A percentile compares a stretch with the other conserved stretches of the same genome.
These are phyloP conservation scores for Solanum neorickii DNA, from an alignment of 257 asterid genomes.

Conservation along the genomic window DNA sequence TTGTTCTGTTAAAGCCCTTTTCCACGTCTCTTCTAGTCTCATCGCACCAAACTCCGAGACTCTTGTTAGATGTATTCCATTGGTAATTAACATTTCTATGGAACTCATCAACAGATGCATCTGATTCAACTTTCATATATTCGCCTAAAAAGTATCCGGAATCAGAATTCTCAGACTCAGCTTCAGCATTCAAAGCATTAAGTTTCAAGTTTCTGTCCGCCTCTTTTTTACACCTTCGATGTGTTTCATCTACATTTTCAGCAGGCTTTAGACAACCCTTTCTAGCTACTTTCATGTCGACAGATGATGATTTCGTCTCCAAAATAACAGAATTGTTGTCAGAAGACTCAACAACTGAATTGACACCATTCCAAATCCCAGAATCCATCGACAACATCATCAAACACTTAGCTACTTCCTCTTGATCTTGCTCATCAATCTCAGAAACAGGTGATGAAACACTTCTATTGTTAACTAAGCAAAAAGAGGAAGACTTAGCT, in stretches of 20 bases:
- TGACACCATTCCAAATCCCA: conserved; percentile 39
- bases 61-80: conserved; percentile 5
- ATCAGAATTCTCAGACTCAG: conserved; percentile 53
- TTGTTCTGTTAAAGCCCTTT: conserved; percentile 14
- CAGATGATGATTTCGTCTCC: conserved; percentile 71
- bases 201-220: conserved; percentile 21
- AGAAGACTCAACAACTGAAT: conserved; percentile 78
- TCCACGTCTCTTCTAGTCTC: conserved; percentile 18
- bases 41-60: conserved; percentile 13
- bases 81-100: conserved; percentile 13
- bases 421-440: conserved; percentile 67
- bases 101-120: conserved; percentile 44
- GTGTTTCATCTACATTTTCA: conserved; percentile 7
- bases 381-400: conserved; percentile 81
- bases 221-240: conserved; percentile 6
- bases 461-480: conserved; percentile 21
- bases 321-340: conserved; percentile 71
- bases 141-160: conserved; percentile 86
- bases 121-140: conserved; percentile 58
- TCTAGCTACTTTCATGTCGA: conserved; percentile 30
- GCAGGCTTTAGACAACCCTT: conserved; percentile 8
- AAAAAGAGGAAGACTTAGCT: conserved; percentile 28
- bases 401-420: conserved; percentile 70
- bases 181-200: conserved; percentile 19
- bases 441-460: conserved; percentile 60